Conservation (phyloP, 2,329 filamentous ascomycete genomes). For the Sclerotinia minor region DNA sequence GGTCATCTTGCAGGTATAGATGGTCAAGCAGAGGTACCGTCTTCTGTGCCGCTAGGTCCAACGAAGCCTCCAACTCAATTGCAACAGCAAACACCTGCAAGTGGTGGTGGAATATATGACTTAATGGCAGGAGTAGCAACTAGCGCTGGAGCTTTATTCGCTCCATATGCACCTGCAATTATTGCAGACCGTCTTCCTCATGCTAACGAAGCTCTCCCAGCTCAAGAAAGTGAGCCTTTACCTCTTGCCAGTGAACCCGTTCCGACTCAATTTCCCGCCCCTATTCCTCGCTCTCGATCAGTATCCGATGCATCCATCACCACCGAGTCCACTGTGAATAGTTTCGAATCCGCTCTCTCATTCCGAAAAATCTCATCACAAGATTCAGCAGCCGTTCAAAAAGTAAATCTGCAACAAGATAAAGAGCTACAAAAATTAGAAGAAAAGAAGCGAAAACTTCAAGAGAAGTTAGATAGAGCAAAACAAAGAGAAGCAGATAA, state of each 20-base stretch:
- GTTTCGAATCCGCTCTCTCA: constrained; percentile 50
- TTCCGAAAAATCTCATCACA: constrained; percentile 42
- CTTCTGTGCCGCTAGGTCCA: background rate
- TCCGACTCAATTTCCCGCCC: constrained; percentile 36
- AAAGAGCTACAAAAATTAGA: constrained; percentile 66
- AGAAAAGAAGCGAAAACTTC: constrained; percentile 59
- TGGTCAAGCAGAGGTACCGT: constrained; percentile 19
- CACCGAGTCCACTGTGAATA: constrained; percentile 51
- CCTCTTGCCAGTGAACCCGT: constrained; percentile 32
- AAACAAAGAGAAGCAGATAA: constrained; percentile 51
- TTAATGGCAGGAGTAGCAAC: constrained; percentile 56
- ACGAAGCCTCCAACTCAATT: constrained; percentile 2
- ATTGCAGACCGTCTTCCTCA: constrained; percentile 40
- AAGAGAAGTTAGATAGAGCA: constrained; percentile 61
- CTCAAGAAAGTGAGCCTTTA: constrained; percentile 39
- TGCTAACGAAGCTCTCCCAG: constrained; percentile 28
- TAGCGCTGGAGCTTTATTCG: constrained; percentile 51
- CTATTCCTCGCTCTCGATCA: constrained; percentile 24
- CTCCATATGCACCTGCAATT: constrained; percentile 40
- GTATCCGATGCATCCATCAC: constrained; percentile 36
- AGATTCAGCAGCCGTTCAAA: constrained; percentile 43
- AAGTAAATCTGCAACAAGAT: constrained; percentile 49
- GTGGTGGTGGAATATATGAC: constrained; percentile 53
- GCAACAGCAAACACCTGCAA: constrained; percentile 20
- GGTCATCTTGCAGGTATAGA: constrained; percentile 38